Base-by-base conservation (phyloP, 140 eudicot genomes). In the Stevia rebaudiana region DNA sequence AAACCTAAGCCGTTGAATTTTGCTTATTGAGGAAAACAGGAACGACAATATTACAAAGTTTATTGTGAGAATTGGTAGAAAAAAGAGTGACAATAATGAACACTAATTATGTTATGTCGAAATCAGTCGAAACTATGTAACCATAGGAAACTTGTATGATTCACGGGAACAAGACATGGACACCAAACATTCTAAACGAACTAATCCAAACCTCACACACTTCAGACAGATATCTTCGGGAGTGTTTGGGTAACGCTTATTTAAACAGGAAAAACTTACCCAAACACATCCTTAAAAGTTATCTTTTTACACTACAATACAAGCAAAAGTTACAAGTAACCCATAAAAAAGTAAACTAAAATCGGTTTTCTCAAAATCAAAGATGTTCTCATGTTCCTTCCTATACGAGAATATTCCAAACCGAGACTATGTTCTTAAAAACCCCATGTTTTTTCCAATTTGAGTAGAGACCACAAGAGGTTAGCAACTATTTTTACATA, bases 381-480 rank as follows among this genome's bases (percentile, higher is more conserved):
- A 50, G 60, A 61, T 10, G 79, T 56, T 50, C n/a, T n/a, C n/a
- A n/a, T n/a, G n/a, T n/a, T n/a, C n/a, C n/a, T n/a, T n/a, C 69
- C 74, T 74, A 60, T 74, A 59, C 39, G 22, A 59, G 48, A 74
- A 67, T 51, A 30, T 5, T 42, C 23, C 60, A 53, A 31, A 42
- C 40, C 11, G 35, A 55, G 21, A 33, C 53, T 58, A 18, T 30
- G 79, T 68, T 74, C 43, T 60, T 68, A 64, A 54, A 52, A 54
- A 54, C 51, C 56, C 68, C 51, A 44, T 54, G 30, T 33, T 48
- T 56, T 69, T 24, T 4, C 33, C 33, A 37, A 68, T n/a, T 43
- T 53, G 12, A 31, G 42, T 71, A 25, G 11, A 43, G 19, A 67
- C 61, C 68, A 39, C 49, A 56, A 60, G 59, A 47, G 63, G 55